Base-by-base conservation (phyloP, 371 early-diverging fungal genomes). In the Rhizopus stolonifer region DNA sequence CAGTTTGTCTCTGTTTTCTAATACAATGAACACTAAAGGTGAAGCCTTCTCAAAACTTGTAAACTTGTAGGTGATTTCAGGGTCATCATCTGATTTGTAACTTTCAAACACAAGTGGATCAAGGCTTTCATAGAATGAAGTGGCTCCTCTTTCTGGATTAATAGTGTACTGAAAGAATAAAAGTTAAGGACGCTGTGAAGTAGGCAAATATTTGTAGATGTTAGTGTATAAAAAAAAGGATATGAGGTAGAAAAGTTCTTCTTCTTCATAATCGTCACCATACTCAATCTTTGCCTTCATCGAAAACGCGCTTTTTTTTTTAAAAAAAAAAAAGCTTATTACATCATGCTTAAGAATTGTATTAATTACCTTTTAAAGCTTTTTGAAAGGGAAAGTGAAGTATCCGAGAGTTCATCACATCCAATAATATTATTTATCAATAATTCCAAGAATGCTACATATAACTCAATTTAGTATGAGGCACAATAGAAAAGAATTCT, bases 51-150 rank as follows among this genome's bases (percentile, higher is more conserved):
- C 58, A 25, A 77, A 77, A 0, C 72, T 69, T 3, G 74, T 73
- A 1, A 71, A 32, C 33, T 64, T 64, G 49, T 46, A 64, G 1
- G 33, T 29, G 4, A 14, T 25, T 6, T 54, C 54, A 11, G 19
- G 9, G 3, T 50, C 34, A 10, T 43, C 22, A 14, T 54, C 56
- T 1, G 49, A 50, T 10, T 47, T 22, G 5, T 63, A 52, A 1
- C 49, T 50, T 46, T 70, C 72, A 42, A 60, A 77, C 0, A 77
- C 61, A 4, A 72, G 49, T 3, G 77, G 77, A 25, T 67, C 72
- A 5, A 77, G 60, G 23, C 74, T 72, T 13, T 52, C 69, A 23
- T 77, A 65, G 33, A 77, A 69, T 3, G 61, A 65, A 15, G 50
- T 39, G 39, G 52, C 46, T 10, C 48, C 44, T 1, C 56, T 45